A percentile compares a stretch with the other conserved stretches of the same genome.
Conservation (phyloP, 129 eudicot species). For the Apium graveolens region DNA sequence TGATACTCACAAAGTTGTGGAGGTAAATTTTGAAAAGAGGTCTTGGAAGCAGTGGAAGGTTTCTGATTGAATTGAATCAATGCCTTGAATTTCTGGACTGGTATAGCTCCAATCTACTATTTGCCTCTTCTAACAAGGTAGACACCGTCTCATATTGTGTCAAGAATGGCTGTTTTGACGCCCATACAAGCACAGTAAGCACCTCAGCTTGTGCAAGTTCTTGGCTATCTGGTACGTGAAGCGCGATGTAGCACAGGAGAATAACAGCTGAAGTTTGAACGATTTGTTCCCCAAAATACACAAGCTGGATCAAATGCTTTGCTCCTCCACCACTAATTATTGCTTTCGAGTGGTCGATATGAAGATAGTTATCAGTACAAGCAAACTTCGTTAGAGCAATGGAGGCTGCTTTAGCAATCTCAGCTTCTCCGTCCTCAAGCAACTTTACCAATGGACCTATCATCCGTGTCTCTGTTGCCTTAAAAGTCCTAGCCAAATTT, state of each 20-base stretch:
- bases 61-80: background rate
- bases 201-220: background rate
- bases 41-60: background rate
- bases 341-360: background rate
- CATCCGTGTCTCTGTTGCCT: slow-evolving; percentile 5
- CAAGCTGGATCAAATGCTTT: background rate
- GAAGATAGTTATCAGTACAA: slow-evolving; percentile 5
- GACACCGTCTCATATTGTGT: background rate
- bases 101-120: slow-evolving; percentile 2
- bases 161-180: slow-evolving; percentile 2
- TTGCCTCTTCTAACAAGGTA: background rate
- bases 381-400: slow-evolving; percentile 3
- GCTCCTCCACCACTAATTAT: slow-evolving; percentile 1
- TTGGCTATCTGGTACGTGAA: slow-evolving; percentile 1
- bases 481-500: slow-evolving; percentile 1
- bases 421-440: slow-evolving; percentile 7
- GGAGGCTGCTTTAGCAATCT: background rate
- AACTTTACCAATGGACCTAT: background rate
- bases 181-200: slow-evolving; percentile 7
- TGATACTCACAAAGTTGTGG: background rate
- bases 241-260: slow-evolving; percentile 5
- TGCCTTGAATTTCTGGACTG: slow-evolving; percentile 4
- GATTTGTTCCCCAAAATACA: slow-evolving; percentile 2
- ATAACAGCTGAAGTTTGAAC: slow-evolving; percentile 2
- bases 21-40: background rate